Conservation (phyloP, 306 rosid species). For the Hippophae tibetana region DNA sequence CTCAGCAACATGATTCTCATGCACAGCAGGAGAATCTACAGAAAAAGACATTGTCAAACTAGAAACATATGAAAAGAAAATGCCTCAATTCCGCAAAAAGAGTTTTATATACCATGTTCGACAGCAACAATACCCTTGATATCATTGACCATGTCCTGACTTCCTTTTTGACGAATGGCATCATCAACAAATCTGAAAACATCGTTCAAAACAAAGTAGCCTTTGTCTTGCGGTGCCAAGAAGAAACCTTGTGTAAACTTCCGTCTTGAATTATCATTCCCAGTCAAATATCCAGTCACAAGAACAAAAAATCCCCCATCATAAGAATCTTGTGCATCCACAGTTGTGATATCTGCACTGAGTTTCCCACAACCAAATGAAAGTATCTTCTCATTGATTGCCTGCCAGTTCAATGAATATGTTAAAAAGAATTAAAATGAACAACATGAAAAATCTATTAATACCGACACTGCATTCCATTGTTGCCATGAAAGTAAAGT, state of each 20-base stretch:
- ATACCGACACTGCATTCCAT: neutral
- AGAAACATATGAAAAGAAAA: neutral
- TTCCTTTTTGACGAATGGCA: constrained; percentile 16
- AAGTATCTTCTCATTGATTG: constrained; percentile 66
- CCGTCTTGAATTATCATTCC: constrained; percentile 37
- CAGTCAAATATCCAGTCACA: constrained; percentile 68
- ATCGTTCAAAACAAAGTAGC: constrained; percentile 81
- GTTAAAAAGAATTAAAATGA: neutral
- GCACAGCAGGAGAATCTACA: constrained; percentile 32
- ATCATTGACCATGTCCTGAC: constrained; percentile 21
- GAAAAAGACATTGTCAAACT: constrained; percentile 8
- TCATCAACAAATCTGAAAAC: constrained; percentile 74
- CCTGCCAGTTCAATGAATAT: constrained; percentile 31
- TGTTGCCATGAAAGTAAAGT: too few relatives aligned
- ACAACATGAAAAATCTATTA: neutral
- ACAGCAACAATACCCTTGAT: constrained; percentile 25
- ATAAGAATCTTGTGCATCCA: constrained; percentile 80
- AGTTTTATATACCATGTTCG: constrained; percentile 35
- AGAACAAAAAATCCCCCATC: constrained; percentile 69
- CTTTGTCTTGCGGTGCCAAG: constrained; percentile 94
- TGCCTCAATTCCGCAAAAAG: constrained; percentile 1
- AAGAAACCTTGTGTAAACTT: constrained; percentile 78
- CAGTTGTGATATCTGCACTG: constrained; percentile 49
- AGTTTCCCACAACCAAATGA: constrained; percentile 49
- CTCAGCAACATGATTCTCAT: constrained; percentile 32